Base-by-base conservation (phyloP, 176 grass and related monocot genomes). In the Bromus sterilis region DNA sequence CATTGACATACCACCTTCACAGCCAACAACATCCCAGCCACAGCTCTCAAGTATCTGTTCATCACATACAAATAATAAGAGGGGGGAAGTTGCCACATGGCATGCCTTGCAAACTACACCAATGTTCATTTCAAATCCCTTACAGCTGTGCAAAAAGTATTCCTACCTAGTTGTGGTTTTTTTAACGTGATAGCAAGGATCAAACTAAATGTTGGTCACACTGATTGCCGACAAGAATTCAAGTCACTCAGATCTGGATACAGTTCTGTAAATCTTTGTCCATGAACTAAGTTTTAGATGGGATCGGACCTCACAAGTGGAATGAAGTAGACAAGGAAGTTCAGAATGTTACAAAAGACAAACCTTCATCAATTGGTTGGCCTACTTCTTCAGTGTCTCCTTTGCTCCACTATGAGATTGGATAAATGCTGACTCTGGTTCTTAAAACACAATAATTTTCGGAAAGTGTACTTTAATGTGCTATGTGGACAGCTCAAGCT, bases 381-480 rank as follows among this genome's bases (percentile, higher is more conserved):
- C 84, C 26, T 29, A 79, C 20, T 43, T 86, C 66, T 76, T 94
- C 61, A 97, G 68, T 74, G 74, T 83, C 44, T 89, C 81, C 60
- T 91, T 24, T 91, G 89, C 70, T 91, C 79, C 30, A 75, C 40
- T 53, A 93, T 94, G 64, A 81, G 85, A 42, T 91, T 13, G 7
- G 41, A 70, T 44, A 94, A 87, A 9, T 64, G 83, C 30, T 84
- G n/a, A 86, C 84, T 86, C 76, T 89, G 82, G 75, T 84, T 86
- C 76, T 86, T 93, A 67, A 88, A 81, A 36, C 79, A 71, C 56
- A 97, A 37, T 20, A 97, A 72, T 68, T 94, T 91, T 58, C 80
- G 91, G 49, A 91, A 83, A 76, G 91, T 86, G 77, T 97, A 97
- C 84, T 90, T 97, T 13, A 89, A 67, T 39, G 91, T 97, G 48